These are phyloP conservation scores for Pyrus pyrifolia DNA, from an alignment of 306 rosid species.

Conservation along the genomic window DNA sequence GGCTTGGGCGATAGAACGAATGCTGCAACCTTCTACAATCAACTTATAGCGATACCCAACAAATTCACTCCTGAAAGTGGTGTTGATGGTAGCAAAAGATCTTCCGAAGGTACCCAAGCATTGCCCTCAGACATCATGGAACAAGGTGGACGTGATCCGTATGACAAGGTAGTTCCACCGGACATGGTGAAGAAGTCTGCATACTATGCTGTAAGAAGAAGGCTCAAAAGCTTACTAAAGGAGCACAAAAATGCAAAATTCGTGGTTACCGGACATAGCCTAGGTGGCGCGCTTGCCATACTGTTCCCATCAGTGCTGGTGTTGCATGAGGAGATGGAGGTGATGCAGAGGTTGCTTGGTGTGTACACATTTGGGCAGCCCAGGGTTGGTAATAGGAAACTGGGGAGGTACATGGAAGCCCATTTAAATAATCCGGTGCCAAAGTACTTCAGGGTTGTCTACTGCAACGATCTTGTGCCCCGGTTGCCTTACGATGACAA, in stretches of 20 bases:
- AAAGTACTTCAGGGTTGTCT: constrained; percentile 69
- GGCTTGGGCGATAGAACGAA: constrained; percentile 58
- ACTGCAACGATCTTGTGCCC: constrained; percentile 78
- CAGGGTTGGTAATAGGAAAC: constrained; percentile 55
- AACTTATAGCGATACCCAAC: constrained; percentile 23
- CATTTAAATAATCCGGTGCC: constrained; percentile 37
- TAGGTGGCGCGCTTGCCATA: constrained; percentile 77
- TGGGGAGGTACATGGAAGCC: constrained; percentile 60
- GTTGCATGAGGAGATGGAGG: constrained; percentile 47
- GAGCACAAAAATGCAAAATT: constrained; percentile 68
- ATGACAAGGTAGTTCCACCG: constrained; percentile 18
- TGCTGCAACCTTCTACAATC: constrained; percentile 31
- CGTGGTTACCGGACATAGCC: constrained; percentile 72
- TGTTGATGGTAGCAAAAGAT: neutral
- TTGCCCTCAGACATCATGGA: constrained; percentile 7
- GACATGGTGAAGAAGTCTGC: constrained; percentile 42
- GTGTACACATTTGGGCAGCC: constrained; percentile 85
- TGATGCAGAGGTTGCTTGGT: constrained; percentile 53
- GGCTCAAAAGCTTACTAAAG: constrained; percentile 44
- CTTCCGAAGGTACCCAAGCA: constrained; percentile 8
- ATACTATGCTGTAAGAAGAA: constrained; percentile 39
- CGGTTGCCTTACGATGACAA: constrained; percentile 71
- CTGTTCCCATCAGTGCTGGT: constrained; percentile 63
- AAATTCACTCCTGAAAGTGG: constrained; percentile 7
- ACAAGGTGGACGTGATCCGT: constrained; percentile 2